Evolutionary conservation across 2,329 filamentous ascomycete genomes (phyloP).

Genomic region (Daldinia sp.): DNA sequence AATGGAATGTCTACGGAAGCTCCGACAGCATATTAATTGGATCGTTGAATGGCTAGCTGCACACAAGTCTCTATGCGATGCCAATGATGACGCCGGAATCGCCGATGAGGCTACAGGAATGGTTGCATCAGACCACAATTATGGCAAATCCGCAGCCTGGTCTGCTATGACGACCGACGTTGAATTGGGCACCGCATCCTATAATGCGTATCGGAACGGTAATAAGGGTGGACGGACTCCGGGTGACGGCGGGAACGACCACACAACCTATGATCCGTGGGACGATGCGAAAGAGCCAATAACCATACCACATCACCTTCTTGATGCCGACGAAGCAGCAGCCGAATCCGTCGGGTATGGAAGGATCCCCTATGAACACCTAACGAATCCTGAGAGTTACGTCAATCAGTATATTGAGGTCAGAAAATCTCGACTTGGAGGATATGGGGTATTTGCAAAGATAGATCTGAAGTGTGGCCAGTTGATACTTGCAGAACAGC

Average conservation of each 20-base stretch:
- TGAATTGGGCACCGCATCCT: not conserved
- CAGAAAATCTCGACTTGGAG: slow-evolving; percentile 56
- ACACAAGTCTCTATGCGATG: not conserved
- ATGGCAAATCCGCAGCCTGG: not conserved
- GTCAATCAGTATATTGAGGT: slow-evolving; percentile 58
- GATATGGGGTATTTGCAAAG: slow-evolving; percentile 62
- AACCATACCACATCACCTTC: not conserved
- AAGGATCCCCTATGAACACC: slow-evolving; percentile 16
- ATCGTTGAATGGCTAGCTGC: not conserved
- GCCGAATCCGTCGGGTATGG: slow-evolving; percentile 16
- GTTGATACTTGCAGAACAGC: slow-evolving; percentile 59
- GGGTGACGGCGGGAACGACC: not conserved
- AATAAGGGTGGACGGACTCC: not conserved
- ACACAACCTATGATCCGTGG: not conserved
- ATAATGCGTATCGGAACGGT: not conserved
- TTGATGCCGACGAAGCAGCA: not conserved
- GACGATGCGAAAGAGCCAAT: not conserved
- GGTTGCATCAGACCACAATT: no score
- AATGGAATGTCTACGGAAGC: not conserved
- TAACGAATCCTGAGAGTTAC: slow-evolving; percentile 36
- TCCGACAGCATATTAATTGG: not conserved
- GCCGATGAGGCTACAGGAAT: not conserved
- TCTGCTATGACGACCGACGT: not conserved
- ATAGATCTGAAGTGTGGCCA: slow-evolving; percentile 55
- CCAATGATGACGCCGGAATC: not conserved